Base-by-base conservation (phyloP, 768 basidiomycete genomes). In the Coprinopsis sp. region DNA sequence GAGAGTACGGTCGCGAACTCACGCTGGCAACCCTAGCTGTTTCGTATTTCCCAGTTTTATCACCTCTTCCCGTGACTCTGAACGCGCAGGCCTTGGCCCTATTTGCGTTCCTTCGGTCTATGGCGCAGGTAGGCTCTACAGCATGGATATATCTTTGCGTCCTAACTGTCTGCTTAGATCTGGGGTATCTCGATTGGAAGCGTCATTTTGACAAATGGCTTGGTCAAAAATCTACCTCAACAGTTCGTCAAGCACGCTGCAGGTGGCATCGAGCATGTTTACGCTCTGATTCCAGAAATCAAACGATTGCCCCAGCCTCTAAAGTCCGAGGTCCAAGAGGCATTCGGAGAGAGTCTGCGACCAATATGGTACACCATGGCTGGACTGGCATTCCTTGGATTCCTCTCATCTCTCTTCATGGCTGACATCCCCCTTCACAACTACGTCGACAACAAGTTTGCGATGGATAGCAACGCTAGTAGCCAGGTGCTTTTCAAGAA, bases 171-270 rank as follows among this genome's bases (percentile, higher is more conserved):
- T 24, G 4, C 41, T 10, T 58, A 79, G 69, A 64, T 64, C 4
- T 76, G 77, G 70, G 81, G 80, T 1, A 59, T 80, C 48, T 67
- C 74, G 1, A 71, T 83, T 45, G 73, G 73, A 1, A 63, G 62
- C 6, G 68, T 74, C 0, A 63, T 81, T 36, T 65, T 83, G 11
- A 72, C 79, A 50, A 83, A 79, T 58, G 51, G 73, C 40, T 68
- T 83, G 6, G 54, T 59, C 3, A 60, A 54, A 31, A 53, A 47
- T 0, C 70, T 83, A 0, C 78, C 82, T 0, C 25, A 48, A 1
- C 63, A 50, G 1, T 74, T 78, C 42, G 24, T 63, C n/a, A 44
- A 52, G 0, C 51, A 59, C 34, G 57, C 74, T 48, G 66, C 69
- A 1, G 48, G 54, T 33, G 71, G 69, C 6, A 51, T 61, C n/a